A percentile compares a stretch with the other conserved stretches of the same genome.
These are phyloP conservation scores for Fusarium goolgardi DNA, from an alignment of 2,329 filamentous ascomycete species.

Conservation along the genomic window DNA sequence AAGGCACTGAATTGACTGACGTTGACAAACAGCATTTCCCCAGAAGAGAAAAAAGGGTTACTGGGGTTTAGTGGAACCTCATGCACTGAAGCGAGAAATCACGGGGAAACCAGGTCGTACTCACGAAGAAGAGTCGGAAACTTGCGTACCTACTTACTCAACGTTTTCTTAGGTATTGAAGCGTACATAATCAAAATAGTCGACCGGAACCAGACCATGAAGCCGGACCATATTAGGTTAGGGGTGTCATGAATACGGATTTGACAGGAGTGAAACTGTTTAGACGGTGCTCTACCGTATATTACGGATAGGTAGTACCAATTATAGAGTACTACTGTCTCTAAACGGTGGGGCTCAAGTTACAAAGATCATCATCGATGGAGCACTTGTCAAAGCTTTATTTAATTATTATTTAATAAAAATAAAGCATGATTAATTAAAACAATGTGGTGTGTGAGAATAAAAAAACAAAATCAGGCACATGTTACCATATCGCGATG, in stretches of 20 bases:
- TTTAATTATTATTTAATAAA: not conserved
- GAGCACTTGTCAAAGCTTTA: not conserved
- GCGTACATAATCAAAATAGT: not conserved
- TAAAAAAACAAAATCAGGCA: constrained; percentile 8
- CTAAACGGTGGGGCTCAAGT: constrained; percentile 13
- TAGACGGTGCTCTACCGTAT: not conserved
- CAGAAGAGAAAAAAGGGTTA: not conserved
- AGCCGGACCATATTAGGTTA: not conserved
- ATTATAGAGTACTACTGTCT: not conserved
- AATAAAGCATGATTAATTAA: not conserved
- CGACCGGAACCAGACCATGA: not conserved
- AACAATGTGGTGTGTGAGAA: constrained; percentile 23
- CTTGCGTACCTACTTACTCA: constrained; percentile 14
- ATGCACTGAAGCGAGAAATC: constrained; percentile 11
- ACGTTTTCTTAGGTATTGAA: constrained; percentile 10
- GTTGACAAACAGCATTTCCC: not conserved
- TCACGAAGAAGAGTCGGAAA: constrained; percentile 29
- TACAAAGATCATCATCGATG: constrained; percentile 18
- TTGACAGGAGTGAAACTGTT: not conserved
- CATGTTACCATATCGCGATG: constrained; percentile 27
- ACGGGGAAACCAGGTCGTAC: constrained; percentile 15
- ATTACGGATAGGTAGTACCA: not conserved
- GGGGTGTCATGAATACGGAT: not conserved
- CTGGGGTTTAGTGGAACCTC: constrained; percentile 11
- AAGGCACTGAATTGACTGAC: not conserved